Conservation (phyloP, 2,329 filamentous ascomycete genomes). For the Periconia digitata region DNA sequence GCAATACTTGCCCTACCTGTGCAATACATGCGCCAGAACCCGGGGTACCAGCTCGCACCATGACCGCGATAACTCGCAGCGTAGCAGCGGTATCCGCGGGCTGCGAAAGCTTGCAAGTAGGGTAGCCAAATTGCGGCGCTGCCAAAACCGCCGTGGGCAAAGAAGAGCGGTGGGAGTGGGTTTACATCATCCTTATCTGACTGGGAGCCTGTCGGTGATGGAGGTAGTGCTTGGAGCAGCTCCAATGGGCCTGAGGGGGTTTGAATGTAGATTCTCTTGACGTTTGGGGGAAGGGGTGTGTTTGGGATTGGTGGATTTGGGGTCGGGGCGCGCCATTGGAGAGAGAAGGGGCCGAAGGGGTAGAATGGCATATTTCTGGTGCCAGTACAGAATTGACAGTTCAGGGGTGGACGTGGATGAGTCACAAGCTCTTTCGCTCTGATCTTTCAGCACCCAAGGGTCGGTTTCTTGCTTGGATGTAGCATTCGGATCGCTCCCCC, state of each 20-base stretch:
- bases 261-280: slow-evolving; percentile 49
- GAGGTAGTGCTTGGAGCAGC: slow-evolving; percentile 49
- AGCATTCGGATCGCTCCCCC: no score
- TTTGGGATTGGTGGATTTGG: slow-evolving; percentile 22
- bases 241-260: slow-evolving; percentile 53
- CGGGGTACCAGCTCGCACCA: slow-evolving; percentile 55
- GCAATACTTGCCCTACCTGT: slow-evolving; percentile 48
- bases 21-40: slow-evolving; percentile 52
- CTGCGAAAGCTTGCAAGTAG: slow-evolving; percentile 54
- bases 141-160: slow-evolving; percentile 59
- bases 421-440: no score
- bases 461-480: no score
- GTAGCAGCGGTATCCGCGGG: slow-evolving; percentile 52
- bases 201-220: not conserved
- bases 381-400: no score
- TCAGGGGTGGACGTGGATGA: no score
- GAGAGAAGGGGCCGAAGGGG: slow-evolving; percentile 31
- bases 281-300: slow-evolving; percentile 43
- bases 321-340: slow-evolving; percentile 28
- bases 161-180: slow-evolving; percentile 48
- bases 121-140: slow-evolving; percentile 56
- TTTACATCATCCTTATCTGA: not conserved
- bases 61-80: slow-evolving; percentile 57
- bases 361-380: slow-evolving; percentile 2
- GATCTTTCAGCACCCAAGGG: no score